Percentiles rank a stretch among this genome's conserved stretches.
Evolutionary conservation across 192 early-diverging fungal species (phyloP).

Genomic region (Chytriomyces sp.): DNA sequence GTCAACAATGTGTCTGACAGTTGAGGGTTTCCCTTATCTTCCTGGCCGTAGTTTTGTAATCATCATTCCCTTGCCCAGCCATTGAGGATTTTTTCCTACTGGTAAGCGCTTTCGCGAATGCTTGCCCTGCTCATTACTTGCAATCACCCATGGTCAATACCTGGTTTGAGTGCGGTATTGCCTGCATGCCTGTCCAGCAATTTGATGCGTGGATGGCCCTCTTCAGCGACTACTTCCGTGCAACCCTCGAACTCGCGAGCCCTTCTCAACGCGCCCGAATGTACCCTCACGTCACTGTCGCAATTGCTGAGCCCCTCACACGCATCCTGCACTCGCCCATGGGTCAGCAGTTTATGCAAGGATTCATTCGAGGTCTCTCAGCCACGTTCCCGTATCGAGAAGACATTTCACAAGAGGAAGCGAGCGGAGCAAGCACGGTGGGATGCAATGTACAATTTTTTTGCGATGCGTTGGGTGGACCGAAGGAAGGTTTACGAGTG

Average conservation of each 20-base stretch:
- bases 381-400: conserved; percentile 26
- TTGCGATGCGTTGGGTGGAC: not conserved
- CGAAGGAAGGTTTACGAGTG: not conserved
- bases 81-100: conserved; percentile 78
- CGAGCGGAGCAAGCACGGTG: not conserved
- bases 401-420: conserved; percentile 17
- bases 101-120: conserved; percentile 49
- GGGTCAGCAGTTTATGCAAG: not conserved
- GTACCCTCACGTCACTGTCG: too few species aligned
- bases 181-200: conserved; percentile 49
- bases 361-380: not conserved
- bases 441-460: conserved; percentile 1
- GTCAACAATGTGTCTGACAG: conserved; percentile 69
- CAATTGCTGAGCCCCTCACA: too few species aligned
- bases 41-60: not conserved
- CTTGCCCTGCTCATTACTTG: conserved; percentile 55
- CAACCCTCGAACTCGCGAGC: conserved; percentile 19
- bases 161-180: conserved; percentile 65
- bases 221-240: conserved; percentile 20
- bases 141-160: conserved; percentile 57
- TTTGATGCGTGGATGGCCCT: conserved; percentile 35
- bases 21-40: conserved; percentile 36
- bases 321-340: too few species aligned
- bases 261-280: too few species aligned
- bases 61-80: conserved; percentile 45